Conservation (phyloP, 495 filamentous ascomycete genomes). For the Xylaria sp. region DNA sequence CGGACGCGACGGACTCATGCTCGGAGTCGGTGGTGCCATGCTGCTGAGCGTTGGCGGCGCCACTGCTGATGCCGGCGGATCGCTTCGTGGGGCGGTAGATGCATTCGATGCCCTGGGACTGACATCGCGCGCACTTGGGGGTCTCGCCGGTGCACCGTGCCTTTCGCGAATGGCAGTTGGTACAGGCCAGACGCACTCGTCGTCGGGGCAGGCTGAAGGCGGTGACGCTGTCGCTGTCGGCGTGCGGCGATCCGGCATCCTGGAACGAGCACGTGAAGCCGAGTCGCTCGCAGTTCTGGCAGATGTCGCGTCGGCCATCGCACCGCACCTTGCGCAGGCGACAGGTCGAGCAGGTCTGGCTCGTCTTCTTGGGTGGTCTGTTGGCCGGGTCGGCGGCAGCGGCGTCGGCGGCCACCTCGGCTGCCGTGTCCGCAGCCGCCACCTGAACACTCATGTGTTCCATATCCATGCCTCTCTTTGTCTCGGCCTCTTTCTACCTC, state of each 20-base stretch:
- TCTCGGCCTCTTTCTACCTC: too few relatives aligned
- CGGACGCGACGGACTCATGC: slow-evolving; percentile 41
- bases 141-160: slow-evolving; percentile 56
- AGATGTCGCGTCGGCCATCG: slow-evolving; percentile 52
- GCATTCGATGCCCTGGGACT: slow-evolving; percentile 55
- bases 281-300: slow-evolving; percentile 58
- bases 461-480: slow-evolving; percentile 46
- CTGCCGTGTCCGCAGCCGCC: slow-evolving; percentile 43
- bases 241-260: slow-evolving; percentile 42
- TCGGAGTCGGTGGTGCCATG: slow-evolving; percentile 41
- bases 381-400: slow-evolving; percentile 42
- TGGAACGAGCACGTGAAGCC: slow-evolving; percentile 59
- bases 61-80: slow-evolving; percentile 35
- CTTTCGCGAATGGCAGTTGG: slow-evolving; percentile 56
- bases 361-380: slow-evolving; percentile 45
- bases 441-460: slow-evolving; percentile 47
- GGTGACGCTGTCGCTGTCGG: slow-evolving; percentile 38
- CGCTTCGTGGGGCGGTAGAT: slow-evolving; percentile 57
- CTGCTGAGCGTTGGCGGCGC: slow-evolving; percentile 31
- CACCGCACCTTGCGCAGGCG: slow-evolving; percentile 59
- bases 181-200: slow-evolving; percentile 57
- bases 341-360: slow-evolving; percentile 55
- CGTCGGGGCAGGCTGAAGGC: slow-evolving; percentile 52
- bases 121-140: slow-evolving; percentile 56
- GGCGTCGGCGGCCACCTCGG: slow-evolving; percentile 42